Base-by-base conservation (phyloP, 2,329 filamentous ascomycete genomes). In the Alternaria conjuncta region DNA sequence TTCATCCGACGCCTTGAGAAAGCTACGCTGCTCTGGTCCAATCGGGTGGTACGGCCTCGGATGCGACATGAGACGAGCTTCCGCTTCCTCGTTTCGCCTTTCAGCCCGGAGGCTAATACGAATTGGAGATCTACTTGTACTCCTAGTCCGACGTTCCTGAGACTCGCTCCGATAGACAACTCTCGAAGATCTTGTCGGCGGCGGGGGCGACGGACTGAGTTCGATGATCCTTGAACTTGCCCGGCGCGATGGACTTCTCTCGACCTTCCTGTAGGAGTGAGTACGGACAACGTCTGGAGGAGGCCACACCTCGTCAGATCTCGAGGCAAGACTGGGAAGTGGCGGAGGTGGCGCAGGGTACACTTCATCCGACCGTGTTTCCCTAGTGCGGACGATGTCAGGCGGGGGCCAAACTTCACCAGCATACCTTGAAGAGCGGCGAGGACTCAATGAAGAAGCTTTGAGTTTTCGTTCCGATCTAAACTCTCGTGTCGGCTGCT, bases 181-280 rank as follows among this genome's bases (percentile, higher is more conserved):
- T 44, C 63, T 65, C 6, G 61, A 63, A n/a, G 63, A 51, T 15
- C 63, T 71, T 6, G 57, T 60, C 20, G 60, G 70, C 6, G 70
- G 69, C 5, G 74, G 71, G 18, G 74, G 72, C 13, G 74, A 76
- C 4, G 67, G 67, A 50, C 67, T 71, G 15, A 75, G 57, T 44
- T 76, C 71, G 26, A 72, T 63, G 45, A 74, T 68, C 21, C 71
- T 64, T 18, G 71, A 66, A 47, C 61, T 66, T n/a, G 25, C 53
- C 18, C 55, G 63, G 21, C 62, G 67, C 28, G 55, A 6, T 7
- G 66, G 49, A 7, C 49, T 68, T 21, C 57, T 54, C 15, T 62
- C 43, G 18, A 49, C 49, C 51, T 66, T 70, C 50, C 66, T 71
- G 57, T 66, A 66, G 7, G 62, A 68, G 55, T 71, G 69, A 69